Evolutionary conservation across 1,284 basidiomycete species (phyloP).

Genomic region (Hemileia vastatrix): DNA sequence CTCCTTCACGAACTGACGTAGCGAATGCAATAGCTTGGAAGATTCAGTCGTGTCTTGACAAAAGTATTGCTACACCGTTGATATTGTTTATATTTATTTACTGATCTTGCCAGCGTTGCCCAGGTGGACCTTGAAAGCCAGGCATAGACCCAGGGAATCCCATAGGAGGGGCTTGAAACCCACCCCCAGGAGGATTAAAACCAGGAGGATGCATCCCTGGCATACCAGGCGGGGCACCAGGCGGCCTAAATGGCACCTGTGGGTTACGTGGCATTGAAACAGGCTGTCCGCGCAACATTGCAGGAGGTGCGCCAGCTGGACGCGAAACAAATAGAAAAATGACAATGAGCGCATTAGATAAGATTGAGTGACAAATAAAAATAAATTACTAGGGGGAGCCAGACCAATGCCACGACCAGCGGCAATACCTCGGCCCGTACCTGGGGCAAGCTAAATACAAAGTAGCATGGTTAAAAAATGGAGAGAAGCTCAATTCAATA

Average conservation of each 20-base stretch:
- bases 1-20: too few species aligned
- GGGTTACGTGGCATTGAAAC: too few species aligned
- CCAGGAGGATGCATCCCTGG: constrained; percentile 54
- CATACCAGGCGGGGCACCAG: constrained; percentile 60
- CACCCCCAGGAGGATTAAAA: constrained; percentile 59
- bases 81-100: too few species aligned
- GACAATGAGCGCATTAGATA: constrained; percentile 25
- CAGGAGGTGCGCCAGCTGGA: constrained; percentile 36
- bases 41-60: too few species aligned
- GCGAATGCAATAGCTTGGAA: too few species aligned
- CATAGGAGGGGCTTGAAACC: constrained; percentile 17
- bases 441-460: constrained; percentile 60
- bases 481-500: not conserved
- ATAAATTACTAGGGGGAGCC: constrained; percentile 66
- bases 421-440: constrained; percentile 86
- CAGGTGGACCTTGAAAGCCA: too few species aligned
- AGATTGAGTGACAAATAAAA: constrained; percentile 26
- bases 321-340: constrained; percentile 40
- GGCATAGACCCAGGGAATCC: too few species aligned
- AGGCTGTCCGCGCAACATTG: constrained; percentile 60
- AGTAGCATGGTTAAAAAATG: not conserved
- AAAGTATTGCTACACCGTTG: too few species aligned
- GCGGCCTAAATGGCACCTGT: constrained; percentile 64
- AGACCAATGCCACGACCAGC: constrained; percentile 95
- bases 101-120: too few species aligned